Evolutionary conservation across 352 stramenopile genomes (phyloP).

Genomic region (Sclerospora graminicola): DNA sequence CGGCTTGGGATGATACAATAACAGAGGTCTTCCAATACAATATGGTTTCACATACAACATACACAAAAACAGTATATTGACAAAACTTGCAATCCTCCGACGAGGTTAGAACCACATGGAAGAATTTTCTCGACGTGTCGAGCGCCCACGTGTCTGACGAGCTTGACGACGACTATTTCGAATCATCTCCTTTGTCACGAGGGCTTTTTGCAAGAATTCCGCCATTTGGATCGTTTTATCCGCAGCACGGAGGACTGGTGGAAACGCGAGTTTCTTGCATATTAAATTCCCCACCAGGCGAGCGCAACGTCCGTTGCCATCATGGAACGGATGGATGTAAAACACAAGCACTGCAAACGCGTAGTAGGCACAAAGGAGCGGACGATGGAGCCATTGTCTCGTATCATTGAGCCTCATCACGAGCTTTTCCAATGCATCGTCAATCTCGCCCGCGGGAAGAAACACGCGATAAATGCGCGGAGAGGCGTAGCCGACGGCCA

Average conservation of each 20-base stretch:
- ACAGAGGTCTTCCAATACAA: too few relatives aligned
- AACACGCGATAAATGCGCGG: constrained; percentile 78
- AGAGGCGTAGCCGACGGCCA: constrained; percentile 67
- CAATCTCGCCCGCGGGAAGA: constrained; percentile 51
- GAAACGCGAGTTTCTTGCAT: constrained; percentile 61
- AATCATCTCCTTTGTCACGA: constrained; percentile 63
- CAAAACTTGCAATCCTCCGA: too few relatives aligned
- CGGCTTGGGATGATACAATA: too few relatives aligned
- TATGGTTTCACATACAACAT: too few relatives aligned
- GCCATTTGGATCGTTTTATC: constrained; percentile 78
- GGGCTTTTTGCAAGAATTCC: constrained; percentile 63
- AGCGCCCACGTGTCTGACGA: constrained; percentile 35
- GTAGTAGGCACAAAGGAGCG: constrained; percentile 70
- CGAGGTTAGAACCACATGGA: constrained; percentile 84
- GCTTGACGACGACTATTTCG: constrained; percentile 43
- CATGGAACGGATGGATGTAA: constrained; percentile 81
- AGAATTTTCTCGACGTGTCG: constrained; percentile 52
- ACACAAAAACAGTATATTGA: too few relatives aligned
- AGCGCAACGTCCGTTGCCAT: constrained; percentile 72
- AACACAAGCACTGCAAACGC: constrained; percentile 72
- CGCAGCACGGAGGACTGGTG: constrained; percentile 37
- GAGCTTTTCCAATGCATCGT: constrained; percentile 29
- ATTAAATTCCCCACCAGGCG: constrained; percentile 65
- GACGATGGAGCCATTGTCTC: constrained; percentile 28
- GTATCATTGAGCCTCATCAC: constrained; percentile 37